Base-by-base conservation (phyloP, 139 green algal species). In the Eudorina sp. region DNA sequence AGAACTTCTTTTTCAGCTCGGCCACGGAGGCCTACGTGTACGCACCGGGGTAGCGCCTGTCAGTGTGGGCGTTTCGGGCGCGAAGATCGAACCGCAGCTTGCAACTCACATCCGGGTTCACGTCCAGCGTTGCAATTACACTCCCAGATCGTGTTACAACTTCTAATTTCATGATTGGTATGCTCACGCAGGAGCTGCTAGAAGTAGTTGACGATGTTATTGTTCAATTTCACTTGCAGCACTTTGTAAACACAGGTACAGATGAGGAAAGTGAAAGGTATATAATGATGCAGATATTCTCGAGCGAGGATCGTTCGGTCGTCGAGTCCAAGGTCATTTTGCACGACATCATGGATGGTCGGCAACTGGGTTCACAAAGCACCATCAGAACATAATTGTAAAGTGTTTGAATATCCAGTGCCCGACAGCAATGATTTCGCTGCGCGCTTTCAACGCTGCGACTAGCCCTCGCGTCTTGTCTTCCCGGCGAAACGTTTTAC, bases 1-100 rank as follows among this genome's bases (percentile, higher is more conserved):
- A 86, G n/a, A 98, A 94, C 41, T 93, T 91, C 23, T 93, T 92
- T 88, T 97, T 97, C 64, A 99, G 75, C 31, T 99, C 95, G 9
- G 90, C 89, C 4, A 99, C 95, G 19, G 95, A 94, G 21, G 91
- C 92, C 96, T 99, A 94, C 29, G 68, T 48, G 18, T 48, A 76
- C 25, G n/a, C n/a, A n/a, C n/a, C n/a, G n/a, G n/a, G n/a, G n/a
- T n/a, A n/a, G n/a, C n/a, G n/a, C n/a, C n/a, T n/a, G n/a, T n/a
- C n/a, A n/a, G 48, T 76, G 31, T 66, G 13, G 53, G 75, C 36
- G 60, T 74, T 74, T 29, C 36, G 55, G 3, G 55, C 48, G 55
- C 23, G 70, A 66, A n/a, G 53, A 64, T 38, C 14, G 4, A 41
- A 34, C 29, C 79, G 45, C 58, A 29, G 40, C 60, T 19, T 4